Conservation (phyloP, 1,284 basidiomycete species). For the Leccinum subrobustum region DNA sequence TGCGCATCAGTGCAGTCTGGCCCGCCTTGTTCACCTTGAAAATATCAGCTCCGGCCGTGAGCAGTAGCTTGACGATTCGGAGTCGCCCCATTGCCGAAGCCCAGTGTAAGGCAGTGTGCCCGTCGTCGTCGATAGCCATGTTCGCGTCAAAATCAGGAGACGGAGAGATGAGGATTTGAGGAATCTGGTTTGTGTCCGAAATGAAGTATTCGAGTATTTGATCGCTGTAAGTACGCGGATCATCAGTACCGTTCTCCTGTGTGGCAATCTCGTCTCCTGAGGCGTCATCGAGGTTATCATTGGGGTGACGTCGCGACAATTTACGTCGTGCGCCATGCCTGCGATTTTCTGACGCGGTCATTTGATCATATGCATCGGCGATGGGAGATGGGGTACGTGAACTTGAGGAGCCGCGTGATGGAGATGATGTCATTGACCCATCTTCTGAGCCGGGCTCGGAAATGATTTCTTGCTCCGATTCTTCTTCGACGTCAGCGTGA, state of each 20-base stretch:
- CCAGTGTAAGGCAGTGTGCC: slow-evolving; percentile 98
- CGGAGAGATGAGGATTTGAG: slow-evolving; percentile 84
- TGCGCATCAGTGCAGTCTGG: slow-evolving; percentile 97
- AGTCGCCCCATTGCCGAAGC: slow-evolving; percentile 99
- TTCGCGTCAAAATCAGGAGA: slow-evolving; percentile 95
- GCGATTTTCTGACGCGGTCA: slow-evolving; percentile 41
- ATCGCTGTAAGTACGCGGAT: slow-evolving; percentile 79
- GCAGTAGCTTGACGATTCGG: slow-evolving; percentile 91
- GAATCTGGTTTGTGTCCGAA: slow-evolving; percentile 94
- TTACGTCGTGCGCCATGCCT: slow-evolving; percentile 39
- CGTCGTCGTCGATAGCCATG: slow-evolving; percentile 97
- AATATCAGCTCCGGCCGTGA: slow-evolving; percentile 94
- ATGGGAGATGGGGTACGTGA: slow-evolving; percentile 91
- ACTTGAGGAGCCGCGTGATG: slow-evolving; percentile 81
- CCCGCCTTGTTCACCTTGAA: slow-evolving; percentile 97
- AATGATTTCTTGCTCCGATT: slow-evolving; percentile 57
- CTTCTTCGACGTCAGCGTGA: slow-evolving; percentile 47
- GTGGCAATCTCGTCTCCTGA: slow-evolving; percentile 42
- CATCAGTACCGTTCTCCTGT: slow-evolving; percentile 41
- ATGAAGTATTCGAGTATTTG: slow-evolving; percentile 99
- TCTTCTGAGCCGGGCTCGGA: slow-evolving; percentile 73
- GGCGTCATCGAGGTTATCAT: slow-evolving; percentile 39
- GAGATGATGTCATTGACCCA: slow-evolving; percentile 82
- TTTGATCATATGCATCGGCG: slow-evolving; percentile 46
- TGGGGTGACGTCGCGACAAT: slow-evolving; percentile 38